Evolutionary conservation across 805 yeast species (phyloP).

Genomic region (Candida khao-thaluensis): DNA sequence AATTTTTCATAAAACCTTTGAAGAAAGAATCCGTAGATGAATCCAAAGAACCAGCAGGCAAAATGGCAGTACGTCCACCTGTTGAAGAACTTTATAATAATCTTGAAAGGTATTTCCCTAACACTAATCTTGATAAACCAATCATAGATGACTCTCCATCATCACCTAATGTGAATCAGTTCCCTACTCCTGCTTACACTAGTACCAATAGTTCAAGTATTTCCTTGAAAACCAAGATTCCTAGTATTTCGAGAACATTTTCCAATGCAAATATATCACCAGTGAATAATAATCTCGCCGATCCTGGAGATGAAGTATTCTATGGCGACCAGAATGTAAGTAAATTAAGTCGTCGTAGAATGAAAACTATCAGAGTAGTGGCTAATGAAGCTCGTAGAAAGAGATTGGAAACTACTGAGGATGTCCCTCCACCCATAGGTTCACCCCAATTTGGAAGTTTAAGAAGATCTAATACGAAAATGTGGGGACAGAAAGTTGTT

Average conservation of each 20-base stretch:
- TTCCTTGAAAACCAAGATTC: slow-evolving; percentile 18
- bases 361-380: slow-evolving; percentile 90
- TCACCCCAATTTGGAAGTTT: slow-evolving; percentile 26
- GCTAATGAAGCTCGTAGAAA: slow-evolving; percentile 77
- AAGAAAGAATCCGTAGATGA: slow-evolving; percentile 9
- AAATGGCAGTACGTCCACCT: slow-evolving; percentile 83
- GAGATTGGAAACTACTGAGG: slow-evolving; percentile 22
- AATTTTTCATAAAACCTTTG: slow-evolving; percentile 54
- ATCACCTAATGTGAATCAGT: slow-evolving; percentile 40
- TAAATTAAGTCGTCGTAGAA: slow-evolving; percentile 50
- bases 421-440: slow-evolving; percentile 12
- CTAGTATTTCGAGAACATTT: slow-evolving; percentile 42
- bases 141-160: slow-evolving; percentile 69
- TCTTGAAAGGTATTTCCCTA: slow-evolving; percentile 88
- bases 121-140: slow-evolving; percentile 88
- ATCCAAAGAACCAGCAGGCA: slow-evolving; percentile 7
- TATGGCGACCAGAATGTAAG: slow-evolving; percentile 37
- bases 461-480: slow-evolving; percentile 78
- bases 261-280: slow-evolving; percentile 45
- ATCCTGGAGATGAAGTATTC: slow-evolving; percentile 34
- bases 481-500: slow-evolving; percentile 95
- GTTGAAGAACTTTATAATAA: slow-evolving; percentile 91
- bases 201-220: slow-evolving; percentile 1
- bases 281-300: slow-evolving; percentile 16
- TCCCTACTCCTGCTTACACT: slow-evolving; percentile 15